A percentile compares a stretch with the other conserved stretches of the same genome.
Evolutionary conservation across 2,329 filamentous ascomycete species (phyloP).

Genomic region (Biscogniauxia mediterranea): DNA sequence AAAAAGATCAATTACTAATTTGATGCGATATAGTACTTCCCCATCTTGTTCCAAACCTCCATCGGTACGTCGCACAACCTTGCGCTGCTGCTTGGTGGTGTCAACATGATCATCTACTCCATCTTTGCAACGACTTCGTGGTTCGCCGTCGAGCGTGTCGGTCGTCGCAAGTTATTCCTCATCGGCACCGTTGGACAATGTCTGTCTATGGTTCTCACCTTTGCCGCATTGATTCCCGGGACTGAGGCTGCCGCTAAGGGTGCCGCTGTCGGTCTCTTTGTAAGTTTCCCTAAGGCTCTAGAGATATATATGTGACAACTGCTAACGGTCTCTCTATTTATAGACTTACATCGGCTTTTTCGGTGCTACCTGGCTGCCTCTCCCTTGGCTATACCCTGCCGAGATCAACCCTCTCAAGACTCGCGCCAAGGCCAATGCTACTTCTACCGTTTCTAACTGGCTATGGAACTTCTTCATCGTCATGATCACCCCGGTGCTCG

Average conservation of each 20-base stretch:
- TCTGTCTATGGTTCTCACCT: conserved; percentile 58
- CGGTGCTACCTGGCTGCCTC: conserved; percentile 62
- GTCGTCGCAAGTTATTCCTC: conserved; percentile 46
- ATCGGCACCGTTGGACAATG: conserved; percentile 48
- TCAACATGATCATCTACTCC: conserved; percentile 35
- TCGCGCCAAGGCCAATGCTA: conserved; percentile 45
- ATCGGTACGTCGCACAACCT: conserved; percentile 43
- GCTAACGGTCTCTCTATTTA: conserved; percentile 1
- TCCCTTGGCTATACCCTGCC: conserved; percentile 59
- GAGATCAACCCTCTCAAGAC: conserved; percentile 52
- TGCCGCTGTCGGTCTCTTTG: conserved; percentile 64
- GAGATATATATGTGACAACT: background rate
- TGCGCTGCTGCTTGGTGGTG: conserved; percentile 45
- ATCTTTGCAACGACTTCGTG: conserved; percentile 35
- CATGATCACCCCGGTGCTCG: conserved; percentile 63
- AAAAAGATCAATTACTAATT: background rate
- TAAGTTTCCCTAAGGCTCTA: conserved; percentile 10
- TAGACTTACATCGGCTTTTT: conserved; percentile 65
- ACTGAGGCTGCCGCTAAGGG: conserved; percentile 61
- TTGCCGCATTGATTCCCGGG: conserved; percentile 64
- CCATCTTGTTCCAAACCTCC: conserved; percentile 51
- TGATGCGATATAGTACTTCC: conserved; percentile 48
- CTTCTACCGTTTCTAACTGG: conserved; percentile 55
- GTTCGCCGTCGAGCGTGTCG: conserved; percentile 47
- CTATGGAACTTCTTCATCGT: conserved; percentile 51